Evolutionary conservation across 768 basidiomycete species (phyloP).

Genomic region (Tricholoma saponaceum): DNA sequence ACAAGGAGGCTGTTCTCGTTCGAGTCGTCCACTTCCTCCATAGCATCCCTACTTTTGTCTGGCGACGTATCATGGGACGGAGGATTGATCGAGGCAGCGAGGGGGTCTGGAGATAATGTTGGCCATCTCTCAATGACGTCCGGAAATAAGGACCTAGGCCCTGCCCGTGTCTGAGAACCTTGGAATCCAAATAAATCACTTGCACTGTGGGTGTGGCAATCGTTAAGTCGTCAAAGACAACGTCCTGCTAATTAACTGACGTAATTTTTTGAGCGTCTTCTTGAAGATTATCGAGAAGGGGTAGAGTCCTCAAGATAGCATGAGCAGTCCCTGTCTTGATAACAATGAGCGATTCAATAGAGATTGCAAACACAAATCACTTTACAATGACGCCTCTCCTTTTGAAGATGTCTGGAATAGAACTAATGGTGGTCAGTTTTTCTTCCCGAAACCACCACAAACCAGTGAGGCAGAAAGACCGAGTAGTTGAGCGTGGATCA

Average conservation of each 20-base stretch:
- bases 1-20: conserved; percentile 64
- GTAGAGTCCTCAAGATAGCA: conserved; percentile 63
- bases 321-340: conserved; percentile 73
- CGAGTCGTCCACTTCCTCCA: conserved; percentile 45
- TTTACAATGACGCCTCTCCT: conserved; percentile 62
- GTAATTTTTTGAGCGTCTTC: conserved; percentile 65
- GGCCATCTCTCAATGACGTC: conserved; percentile 67
- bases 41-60: conserved; percentile 22
- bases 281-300: conserved; percentile 65
- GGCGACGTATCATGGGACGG: conserved; percentile 28
- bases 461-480: conserved; percentile 33
- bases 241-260: conserved; percentile 36
- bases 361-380: conserved; percentile 6
- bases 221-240: background rate
- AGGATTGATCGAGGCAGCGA: conserved; percentile 59
- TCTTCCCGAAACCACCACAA: conserved; percentile 73
- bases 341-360: conserved; percentile 7
- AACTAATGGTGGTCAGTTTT: conserved; percentile 29
- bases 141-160: conserved; percentile 45
- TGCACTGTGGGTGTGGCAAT: conserved; percentile 39
- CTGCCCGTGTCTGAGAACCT: conserved; percentile 52
- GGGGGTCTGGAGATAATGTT: conserved; percentile 48
- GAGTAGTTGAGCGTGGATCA: conserved; percentile 13
- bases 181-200: conserved; percentile 82
- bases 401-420: conserved; percentile 75